Conservation (phyloP, 2,329 filamentous ascomycete species). For the Colletotrichum agaves region DNA sequence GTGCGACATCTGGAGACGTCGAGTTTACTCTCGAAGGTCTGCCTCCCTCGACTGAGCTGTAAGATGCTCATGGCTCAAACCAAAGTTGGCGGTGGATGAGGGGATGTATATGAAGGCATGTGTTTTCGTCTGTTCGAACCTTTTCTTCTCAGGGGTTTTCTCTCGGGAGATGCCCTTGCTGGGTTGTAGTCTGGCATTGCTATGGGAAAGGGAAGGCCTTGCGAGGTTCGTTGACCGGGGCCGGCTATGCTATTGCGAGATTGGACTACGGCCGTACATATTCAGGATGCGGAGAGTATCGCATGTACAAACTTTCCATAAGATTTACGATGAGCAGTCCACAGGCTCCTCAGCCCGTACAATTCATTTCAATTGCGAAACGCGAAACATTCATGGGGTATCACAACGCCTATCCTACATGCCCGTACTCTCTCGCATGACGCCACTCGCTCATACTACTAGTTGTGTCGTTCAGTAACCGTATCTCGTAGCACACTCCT, state of each 20-base stretch:
- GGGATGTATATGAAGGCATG: conserved; percentile 10
- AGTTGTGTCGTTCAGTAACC: conserved; percentile 50
- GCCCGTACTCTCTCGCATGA: too few relatives aligned
- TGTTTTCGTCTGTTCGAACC: conserved; percentile 8
- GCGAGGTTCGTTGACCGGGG: not conserved
- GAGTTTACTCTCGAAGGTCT: conserved; percentile 45
- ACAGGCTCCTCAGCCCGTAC: not conserved
- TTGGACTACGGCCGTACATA: conserved; percentile 3
- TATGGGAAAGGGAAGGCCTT: not conserved
- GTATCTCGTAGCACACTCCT: conserved; percentile 76
- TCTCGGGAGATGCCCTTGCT: not conserved
- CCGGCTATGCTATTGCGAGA: not conserved
- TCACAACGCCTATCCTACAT: conserved; percentile 12
- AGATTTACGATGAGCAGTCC: not conserved
- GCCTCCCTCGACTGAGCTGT: conserved; percentile 14
- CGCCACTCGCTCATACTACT: too few relatives aligned
- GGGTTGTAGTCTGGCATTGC: not conserved
- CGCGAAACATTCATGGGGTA: conserved; percentile 17
- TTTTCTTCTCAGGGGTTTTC: not conserved
- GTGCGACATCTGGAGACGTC: conserved; percentile 58
- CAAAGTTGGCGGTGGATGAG: conserved; percentile 20
- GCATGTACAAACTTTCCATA: not conserved
- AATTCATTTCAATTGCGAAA: not conserved
- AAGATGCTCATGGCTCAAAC: not conserved
- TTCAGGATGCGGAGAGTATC: not conserved